phyloP scores from a whole-genome alignment of 768 basidiomycete species.

The Ramaria rubella region DNA sequence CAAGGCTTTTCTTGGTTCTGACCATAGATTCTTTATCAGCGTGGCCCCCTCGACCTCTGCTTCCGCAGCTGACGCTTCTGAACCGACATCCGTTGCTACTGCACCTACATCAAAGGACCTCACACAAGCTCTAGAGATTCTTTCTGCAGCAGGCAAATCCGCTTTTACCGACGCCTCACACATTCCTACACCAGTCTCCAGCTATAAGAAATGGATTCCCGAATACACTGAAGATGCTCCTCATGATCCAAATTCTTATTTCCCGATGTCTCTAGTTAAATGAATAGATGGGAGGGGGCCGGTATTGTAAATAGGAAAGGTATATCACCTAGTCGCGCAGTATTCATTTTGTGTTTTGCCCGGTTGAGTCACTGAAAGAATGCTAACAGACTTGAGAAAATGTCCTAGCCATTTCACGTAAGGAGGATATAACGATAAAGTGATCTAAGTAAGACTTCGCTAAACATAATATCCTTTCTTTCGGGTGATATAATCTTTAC shows the following conservation, averaged over 20 bases:
- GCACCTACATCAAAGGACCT: slow-evolving; percentile 48
- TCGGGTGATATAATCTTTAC: not conserved
- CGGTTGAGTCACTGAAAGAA: not conserved
- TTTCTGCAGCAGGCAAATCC: slow-evolving; percentile 45
- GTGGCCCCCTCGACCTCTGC: slow-evolving; percentile 44
- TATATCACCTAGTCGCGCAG: not conserved
- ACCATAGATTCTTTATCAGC: slow-evolving; percentile 29
- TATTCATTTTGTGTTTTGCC: not conserved
- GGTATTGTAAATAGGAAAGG: slow-evolving; percentile 5
- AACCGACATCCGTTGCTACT: slow-evolving; percentile 37
- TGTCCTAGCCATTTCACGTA: no score
- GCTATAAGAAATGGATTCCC: slow-evolving; percentile 71
- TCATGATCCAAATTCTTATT: slow-evolving; percentile 75
- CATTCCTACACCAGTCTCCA: slow-evolving; percentile 66
- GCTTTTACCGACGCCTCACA: slow-evolving; percentile 57
- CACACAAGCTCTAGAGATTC: slow-evolving; percentile 62
- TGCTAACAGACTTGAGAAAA: no score
- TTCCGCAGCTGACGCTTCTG: slow-evolving; percentile 28
- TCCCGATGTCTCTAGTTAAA: slow-evolving; percentile 62
- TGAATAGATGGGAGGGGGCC: slow-evolving; percentile 14
- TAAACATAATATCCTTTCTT: not conserved
- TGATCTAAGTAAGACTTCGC: no score
- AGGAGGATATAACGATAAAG: no score
- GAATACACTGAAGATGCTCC: slow-evolving; percentile 69
- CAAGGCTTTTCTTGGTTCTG: slow-evolving; percentile 16